phyloP scores from a whole-genome alignment of 2,329 filamentous ascomycete genomes.

The Trichoderma aggressivum region DNA sequence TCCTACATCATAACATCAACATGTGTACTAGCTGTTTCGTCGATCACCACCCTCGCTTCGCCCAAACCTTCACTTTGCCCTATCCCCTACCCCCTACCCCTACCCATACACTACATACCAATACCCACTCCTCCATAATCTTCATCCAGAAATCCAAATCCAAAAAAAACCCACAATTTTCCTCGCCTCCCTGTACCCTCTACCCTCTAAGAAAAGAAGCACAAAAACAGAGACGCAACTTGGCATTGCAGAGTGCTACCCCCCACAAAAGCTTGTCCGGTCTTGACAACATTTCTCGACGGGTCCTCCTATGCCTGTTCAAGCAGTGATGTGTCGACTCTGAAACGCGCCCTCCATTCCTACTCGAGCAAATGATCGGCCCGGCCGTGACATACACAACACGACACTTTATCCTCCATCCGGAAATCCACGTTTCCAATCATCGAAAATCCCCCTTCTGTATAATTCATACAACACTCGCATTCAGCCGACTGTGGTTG shows the following conservation, averaged over 20 bases:
- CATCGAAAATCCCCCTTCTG: not conserved
- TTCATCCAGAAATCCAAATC: not conserved
- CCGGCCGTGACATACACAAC: not conserved
- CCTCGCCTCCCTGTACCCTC: not conserved
- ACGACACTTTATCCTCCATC: not conserved
- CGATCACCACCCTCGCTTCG: not conserved
- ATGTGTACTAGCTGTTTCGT: not conserved
- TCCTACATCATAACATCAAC: not conserved
- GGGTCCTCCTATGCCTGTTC: conserved; percentile 24
- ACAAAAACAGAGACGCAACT: not conserved
- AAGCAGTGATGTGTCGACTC: conserved; percentile 31
- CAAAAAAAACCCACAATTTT: not conserved
- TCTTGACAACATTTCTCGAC: conserved; percentile 34
- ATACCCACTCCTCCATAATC: not conserved
- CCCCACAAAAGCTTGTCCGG: conserved; percentile 38
- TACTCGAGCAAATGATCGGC: conserved; percentile 27
- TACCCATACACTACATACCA: not conserved
- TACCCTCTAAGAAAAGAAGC: not conserved
- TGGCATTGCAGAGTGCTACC: not conserved
- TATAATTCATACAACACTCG: not conserved
- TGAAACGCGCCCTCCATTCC: conserved; percentile 35
- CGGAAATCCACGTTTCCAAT: not conserved
- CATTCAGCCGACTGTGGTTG: not conserved
- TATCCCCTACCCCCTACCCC: not conserved
- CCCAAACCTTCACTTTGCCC: not conserved